Percentiles rank a stretch among this genome's conserved stretches.
These are phyloP conservation scores for Cardamine resedifolia DNA, from an alignment of 345 rosid genomes.

Conservation along the genomic window DNA sequence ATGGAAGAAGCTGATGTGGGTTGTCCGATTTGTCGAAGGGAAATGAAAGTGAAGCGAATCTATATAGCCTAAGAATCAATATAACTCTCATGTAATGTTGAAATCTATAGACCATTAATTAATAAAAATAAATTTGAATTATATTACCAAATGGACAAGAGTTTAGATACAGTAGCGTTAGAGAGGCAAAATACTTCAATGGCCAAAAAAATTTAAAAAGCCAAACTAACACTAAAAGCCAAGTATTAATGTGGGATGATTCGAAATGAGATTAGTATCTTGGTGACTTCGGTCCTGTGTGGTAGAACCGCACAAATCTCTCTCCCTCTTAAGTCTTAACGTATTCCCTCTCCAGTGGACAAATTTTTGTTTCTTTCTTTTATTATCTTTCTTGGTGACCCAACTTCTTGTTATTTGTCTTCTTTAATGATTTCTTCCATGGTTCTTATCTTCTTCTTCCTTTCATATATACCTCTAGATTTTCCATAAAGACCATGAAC, in stretches of 20 bases:
- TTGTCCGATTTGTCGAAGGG: slow-evolving; percentile 69
- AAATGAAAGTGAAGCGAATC: slow-evolving; percentile 65
- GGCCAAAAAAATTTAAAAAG: background rate
- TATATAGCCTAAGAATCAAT: slow-evolving; percentile 33
- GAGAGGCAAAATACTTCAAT: background rate
- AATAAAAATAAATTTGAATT: background rate
- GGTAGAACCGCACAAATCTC: background rate
- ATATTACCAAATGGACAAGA: background rate
- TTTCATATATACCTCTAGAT: background rate
- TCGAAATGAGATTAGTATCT: background rate
- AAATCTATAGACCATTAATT: background rate
- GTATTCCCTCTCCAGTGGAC: background rate
- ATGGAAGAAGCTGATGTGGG: slow-evolving; percentile 56
- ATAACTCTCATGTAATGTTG: background rate
- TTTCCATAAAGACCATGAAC: background rate
- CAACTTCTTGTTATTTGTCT: background rate
- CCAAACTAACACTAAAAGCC: background rate
- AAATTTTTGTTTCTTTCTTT: background rate
- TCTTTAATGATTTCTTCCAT: background rate
- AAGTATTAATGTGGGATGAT: background rate
- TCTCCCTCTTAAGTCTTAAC: background rate
- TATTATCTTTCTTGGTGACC: background rate
- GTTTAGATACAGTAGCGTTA: no score
- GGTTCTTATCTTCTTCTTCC: no score
- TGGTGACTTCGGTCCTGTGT: background rate